Evolutionary conservation across 163 green algal genomes (phyloP), one percentile per base, ranked within the genome.

Genomic region (Coccomyxa subellipsoidea): DNA sequence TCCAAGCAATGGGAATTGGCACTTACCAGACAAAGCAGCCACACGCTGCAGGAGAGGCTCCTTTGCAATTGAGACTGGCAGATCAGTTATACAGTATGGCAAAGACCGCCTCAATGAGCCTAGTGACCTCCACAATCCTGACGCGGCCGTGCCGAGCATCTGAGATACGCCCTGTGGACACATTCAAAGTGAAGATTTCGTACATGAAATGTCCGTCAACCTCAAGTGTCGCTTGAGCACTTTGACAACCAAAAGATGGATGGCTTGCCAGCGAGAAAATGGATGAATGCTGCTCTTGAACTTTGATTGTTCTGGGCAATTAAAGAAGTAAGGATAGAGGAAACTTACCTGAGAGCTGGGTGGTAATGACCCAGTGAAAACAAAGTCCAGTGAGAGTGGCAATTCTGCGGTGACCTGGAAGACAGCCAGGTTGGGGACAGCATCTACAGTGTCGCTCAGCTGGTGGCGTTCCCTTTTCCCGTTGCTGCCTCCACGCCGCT

Each of bases 371-470:
- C 32, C 77, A 5, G 77, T 81, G 38, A 95, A 94, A 0, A 89
- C 85, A 5, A 96, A 80, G 78, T 96, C 92, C 10, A 94, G 70
- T 5, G 39, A 66, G 31, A 89, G 71, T 2, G 90, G 88, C 72
- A 96, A 71, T 4, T 77, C 54, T 29, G 86, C 82, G 4, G 89
- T 94, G 32, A 97, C 77, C 91, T 77, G 92, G 23, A 93, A 80
- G 1, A 94, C 38, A 0, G 88, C 90, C 71, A 97, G 70, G 82
- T 95, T 95, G 40, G 88, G 77, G 3, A 79, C 78, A 0, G 85
- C 87, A 70, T 85, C 76, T 0, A 25, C 76, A 2, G 53, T 66
- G 78, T 89, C 81, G 10, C 87, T 84, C 32, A 91, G 83, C 27
- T 72, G 38, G n/a, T 59, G 80, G 4, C 54, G 10, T 59, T 59